These are phyloP conservation scores for Xylogone sp. DNA, from an alignment of 2,329 filamentous ascomycete genomes.

Conservation along the genomic window DNA sequence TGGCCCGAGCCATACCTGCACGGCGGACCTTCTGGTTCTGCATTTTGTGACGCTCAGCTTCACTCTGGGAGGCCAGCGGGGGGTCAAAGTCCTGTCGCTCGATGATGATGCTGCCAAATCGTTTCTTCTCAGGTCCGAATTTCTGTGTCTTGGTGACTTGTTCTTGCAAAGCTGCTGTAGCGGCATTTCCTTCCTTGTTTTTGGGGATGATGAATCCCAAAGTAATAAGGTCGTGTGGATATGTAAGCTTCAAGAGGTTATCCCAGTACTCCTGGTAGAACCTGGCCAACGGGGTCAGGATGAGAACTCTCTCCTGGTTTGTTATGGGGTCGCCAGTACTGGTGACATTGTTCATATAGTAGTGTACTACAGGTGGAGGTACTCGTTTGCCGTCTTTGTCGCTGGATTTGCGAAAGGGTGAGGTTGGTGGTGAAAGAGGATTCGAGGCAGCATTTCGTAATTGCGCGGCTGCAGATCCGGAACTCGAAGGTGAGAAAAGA, in stretches of 20 bases:
- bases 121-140: constrained; percentile 67
- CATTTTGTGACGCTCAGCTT: constrained; percentile 88
- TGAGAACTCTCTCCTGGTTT: constrained; percentile 81
- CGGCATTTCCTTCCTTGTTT: constrained; percentile 85
- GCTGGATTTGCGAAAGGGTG: constrained; percentile 66
- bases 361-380: constrained; percentile 84
- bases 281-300: constrained; percentile 86
- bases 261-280: constrained; percentile 98
- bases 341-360: constrained; percentile 93
- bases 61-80: constrained; percentile 74
- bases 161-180: constrained; percentile 77
- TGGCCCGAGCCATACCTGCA: constrained; percentile 86
- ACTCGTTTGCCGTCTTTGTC: constrained; percentile 50
- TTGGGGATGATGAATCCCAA: constrained; percentile 95
- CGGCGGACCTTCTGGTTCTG: constrained; percentile 82
- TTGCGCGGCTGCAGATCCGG: constrained; percentile 43
- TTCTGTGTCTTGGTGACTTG: constrained; percentile 84
- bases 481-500: constrained; percentile 48
- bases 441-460: constrained; percentile 59
- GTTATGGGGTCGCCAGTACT: constrained; percentile 70
- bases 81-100: constrained; percentile 92
- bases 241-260: constrained; percentile 77
- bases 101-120: constrained; percentile 92
- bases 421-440: constrained; percentile 69
- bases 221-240: constrained; percentile 92